Base-by-base conservation (phyloP, 2,329 filamentous ascomycete genomes). In the Fusarium bactridioides region DNA sequence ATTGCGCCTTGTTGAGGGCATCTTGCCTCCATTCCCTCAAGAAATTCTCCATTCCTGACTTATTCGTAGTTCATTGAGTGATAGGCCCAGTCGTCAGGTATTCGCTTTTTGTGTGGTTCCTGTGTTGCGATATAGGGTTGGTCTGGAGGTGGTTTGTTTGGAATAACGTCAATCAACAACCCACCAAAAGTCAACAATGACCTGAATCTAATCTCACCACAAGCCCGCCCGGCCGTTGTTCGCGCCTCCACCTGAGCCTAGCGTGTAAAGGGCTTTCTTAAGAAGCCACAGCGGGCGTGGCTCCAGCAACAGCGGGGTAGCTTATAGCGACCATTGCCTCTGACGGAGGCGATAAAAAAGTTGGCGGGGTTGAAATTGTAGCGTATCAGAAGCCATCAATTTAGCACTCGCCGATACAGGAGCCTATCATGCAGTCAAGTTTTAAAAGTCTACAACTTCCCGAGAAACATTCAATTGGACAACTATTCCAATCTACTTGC, bases 21-120 rank as follows among this genome's bases (percentile, higher is more conserved):
- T 98, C 94, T 83, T 97, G 94, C 80, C 95, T 90, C 96, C 96
- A 99, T 79, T 93, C 92, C 80, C 95, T 92, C 79, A 99, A 88
- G 83, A 95, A 98, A 78, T 91, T 91, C 86, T 98, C 94, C 96
- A 99, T 98, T 51, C 23, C 61, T 64, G 10, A 23, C 40, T 43
- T 58, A 74, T 38, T 41, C 45, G 41, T 38, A 53, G 29, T 33
- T 27, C 65, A 69, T 69, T 23, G 25, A 35, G 40, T 54, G n/a
- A 23, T n/a, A 16, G 13, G 37, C 51, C 23, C 18, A n/a, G 15
- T 23, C 48, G 31, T n/a, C 41, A 31, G 12, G 16, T 47, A 29
- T 35, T 18, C 25, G 29, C 10, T 37, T 38, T 25, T 43, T n/a
- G 25, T 35, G 19, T 51, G 37, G 54, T 10, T 69, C 47, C 53